Percentiles rank a stretch among this genome's conserved stretches.
phyloP scores from a whole-genome alignment of 768 basidiomycete genomes.

The Agaricus sinodeliciosus region DNA sequence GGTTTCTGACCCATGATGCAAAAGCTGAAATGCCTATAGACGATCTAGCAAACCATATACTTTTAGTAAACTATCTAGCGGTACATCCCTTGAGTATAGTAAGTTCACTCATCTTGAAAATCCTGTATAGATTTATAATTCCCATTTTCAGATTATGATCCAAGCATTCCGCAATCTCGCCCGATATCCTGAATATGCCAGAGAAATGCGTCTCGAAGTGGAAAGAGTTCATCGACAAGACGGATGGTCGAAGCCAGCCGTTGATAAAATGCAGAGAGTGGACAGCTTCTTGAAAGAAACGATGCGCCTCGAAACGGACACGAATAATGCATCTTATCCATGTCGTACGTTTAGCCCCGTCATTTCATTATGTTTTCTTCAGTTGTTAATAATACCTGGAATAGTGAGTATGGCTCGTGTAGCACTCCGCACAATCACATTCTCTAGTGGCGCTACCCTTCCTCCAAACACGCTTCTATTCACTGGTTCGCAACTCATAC shows the following conservation, averaged over 20 bases:
- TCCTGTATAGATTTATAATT: neutral
- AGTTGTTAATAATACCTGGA: neutral
- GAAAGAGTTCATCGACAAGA: conserved; percentile 19
- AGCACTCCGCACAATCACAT: conserved; percentile 3
- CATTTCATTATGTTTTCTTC: neutral
- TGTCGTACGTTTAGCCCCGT: neutral
- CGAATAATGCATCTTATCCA: conserved; percentile 13
- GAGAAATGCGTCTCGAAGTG: conserved; percentile 29
- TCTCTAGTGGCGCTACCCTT: conserved; percentile 7
- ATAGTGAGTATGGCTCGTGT: conserved; percentile 7
- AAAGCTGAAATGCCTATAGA: conserved; percentile 7
- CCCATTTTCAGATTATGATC: conserved; percentile 19
- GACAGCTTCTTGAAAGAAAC: conserved; percentile 45
- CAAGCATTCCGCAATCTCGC: conserved; percentile 30
- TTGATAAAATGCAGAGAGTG: conserved; percentile 31
- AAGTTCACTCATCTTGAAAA: conserved; percentile 15
- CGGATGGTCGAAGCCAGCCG: conserved; percentile 23
- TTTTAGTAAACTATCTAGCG: conserved; percentile 5
- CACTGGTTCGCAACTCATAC: conserved; percentile 5
- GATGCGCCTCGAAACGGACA: conserved; percentile 25
- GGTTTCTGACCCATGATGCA: neutral
- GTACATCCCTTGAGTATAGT: conserved; percentile 14
- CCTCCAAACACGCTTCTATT: conserved; percentile 3
- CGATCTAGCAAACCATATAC: conserved; percentile 1
- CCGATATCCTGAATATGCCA: conserved; percentile 18